These are phyloP conservation scores for Blastobotrys proliferans DNA, from an alignment of 1,139 yeast genomes.

Conservation along the genomic window DNA sequence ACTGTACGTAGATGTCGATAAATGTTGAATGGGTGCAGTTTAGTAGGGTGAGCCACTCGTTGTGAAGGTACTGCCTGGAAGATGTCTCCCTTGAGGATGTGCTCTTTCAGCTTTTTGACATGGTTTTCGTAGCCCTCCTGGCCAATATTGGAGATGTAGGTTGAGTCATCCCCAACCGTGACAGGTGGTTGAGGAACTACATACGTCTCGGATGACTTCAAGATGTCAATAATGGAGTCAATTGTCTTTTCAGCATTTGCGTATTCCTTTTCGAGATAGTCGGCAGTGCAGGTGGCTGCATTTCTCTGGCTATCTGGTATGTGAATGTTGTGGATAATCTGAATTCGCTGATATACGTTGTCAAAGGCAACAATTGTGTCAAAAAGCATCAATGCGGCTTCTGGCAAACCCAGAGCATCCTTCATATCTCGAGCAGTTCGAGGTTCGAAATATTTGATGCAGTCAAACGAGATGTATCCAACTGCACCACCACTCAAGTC, in stretches of 20 bases:
- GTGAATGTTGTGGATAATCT: slow-evolving; percentile 75
- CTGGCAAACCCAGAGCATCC: slow-evolving; percentile 82
- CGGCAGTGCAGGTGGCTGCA: slow-evolving; percentile 16
- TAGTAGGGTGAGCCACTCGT: slow-evolving; percentile 90
- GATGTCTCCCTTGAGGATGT: slow-evolving; percentile 85
- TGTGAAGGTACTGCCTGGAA: slow-evolving; percentile 98
- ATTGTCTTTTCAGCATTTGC: slow-evolving; percentile 55
- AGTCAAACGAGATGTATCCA: slow-evolving; percentile 93
- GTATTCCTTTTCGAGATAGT: slow-evolving; percentile 50
- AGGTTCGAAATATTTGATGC: slow-evolving; percentile 95
- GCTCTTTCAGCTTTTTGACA: slow-evolving; percentile 69
- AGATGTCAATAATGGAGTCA: slow-evolving; percentile 48
- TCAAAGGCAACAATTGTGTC: slow-evolving; percentile 89
- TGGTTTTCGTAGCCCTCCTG: slow-evolving; percentile 86
- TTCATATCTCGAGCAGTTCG: slow-evolving; percentile 67
- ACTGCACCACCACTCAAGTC: slow-evolving; percentile 91
- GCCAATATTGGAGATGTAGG: slow-evolving; percentile 83
- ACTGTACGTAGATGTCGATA: slow-evolving; percentile 92
- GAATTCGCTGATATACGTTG: slow-evolving; percentile 89
- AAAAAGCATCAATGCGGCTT: slow-evolving; percentile 85
- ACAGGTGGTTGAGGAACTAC: slow-evolving; percentile 73
- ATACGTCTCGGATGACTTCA: slow-evolving; percentile 45
- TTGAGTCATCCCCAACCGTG: slow-evolving; percentile 47
- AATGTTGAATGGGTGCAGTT: slow-evolving; percentile 92
- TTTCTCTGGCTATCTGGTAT: slow-evolving; percentile 35